A percentile compares a stretch with the other conserved stretches of the same genome.
phyloP scores from a whole-genome alignment of 192 early-diverging fungal genomes.

The Backusella macrospora region DNA sequence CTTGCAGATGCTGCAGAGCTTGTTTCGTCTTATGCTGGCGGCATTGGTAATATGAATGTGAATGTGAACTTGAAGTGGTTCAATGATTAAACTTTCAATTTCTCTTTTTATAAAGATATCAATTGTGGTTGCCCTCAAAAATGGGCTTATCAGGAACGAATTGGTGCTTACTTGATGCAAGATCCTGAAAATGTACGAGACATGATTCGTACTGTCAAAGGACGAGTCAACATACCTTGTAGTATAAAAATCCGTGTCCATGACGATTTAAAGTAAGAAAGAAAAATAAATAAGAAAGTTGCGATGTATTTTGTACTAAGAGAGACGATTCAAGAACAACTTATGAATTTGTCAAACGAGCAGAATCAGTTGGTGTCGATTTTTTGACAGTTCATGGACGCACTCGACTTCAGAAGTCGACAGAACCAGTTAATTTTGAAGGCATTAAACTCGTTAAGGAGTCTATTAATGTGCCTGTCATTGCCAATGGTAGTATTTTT shows the following conservation, averaged over 20 bases:
- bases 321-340: conserved; percentile 57
- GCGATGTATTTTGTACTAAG: background rate
- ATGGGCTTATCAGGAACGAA: conserved; percentile 90
- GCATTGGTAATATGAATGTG: conserved; percentile 46
- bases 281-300: background rate
- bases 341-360: conserved; percentile 82
- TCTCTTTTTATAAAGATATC: conserved; percentile 49
- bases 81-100: background rate
- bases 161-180: conserved; percentile 86
- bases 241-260: conserved; percentile 92
- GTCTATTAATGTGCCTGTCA: conserved; percentile 73
- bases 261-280: conserved; percentile 57
- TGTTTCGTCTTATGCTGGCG: conserved; percentile 75
- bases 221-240: conserved; percentile 65
- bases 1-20: conserved; percentile 85
- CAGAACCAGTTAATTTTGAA: conserved; percentile 79
- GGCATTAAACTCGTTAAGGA: conserved; percentile 86
- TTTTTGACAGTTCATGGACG: conserved; percentile 92
- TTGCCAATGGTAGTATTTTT: conserved; percentile 91
- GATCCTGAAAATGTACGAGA: conserved; percentile 89
- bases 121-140: conserved; percentile 98
- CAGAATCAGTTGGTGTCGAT: conserved; percentile 85
- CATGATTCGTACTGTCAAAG: conserved; percentile 84
- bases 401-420: conserved; percentile 77
- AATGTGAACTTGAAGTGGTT: background rate